phyloP scores from a whole-genome alignment of 2,329 filamentous ascomycete genomes.

The Botryosphaeria dothidea region DNA sequence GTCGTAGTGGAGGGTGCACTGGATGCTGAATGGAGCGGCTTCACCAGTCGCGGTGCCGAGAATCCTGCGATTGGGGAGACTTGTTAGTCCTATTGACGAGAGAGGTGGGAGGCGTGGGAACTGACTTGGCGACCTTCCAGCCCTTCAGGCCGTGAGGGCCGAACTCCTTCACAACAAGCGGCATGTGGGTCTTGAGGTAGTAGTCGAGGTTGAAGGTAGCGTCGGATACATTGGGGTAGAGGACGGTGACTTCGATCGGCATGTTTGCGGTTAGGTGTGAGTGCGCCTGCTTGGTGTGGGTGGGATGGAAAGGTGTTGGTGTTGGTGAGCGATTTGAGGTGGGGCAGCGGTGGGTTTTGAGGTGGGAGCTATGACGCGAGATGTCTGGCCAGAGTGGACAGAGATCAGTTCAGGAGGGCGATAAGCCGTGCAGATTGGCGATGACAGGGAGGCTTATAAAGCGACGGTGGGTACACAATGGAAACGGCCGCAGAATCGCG shows the following conservation, averaged over 20 bases:
- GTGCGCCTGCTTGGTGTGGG: neutral
- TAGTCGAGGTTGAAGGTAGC: slow-evolving; percentile 42
- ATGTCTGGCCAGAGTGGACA: neutral
- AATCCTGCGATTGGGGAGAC: slow-evolving; percentile 25
- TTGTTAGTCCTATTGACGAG: neutral
- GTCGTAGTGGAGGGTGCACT: slow-evolving; percentile 35
- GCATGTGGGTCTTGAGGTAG: slow-evolving; percentile 42
- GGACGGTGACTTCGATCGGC: slow-evolving; percentile 27
- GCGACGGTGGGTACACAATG: neutral
- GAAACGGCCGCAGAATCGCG: neutral
- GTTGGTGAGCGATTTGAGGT: neutral
- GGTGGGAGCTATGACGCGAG: neutral
- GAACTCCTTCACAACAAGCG: slow-evolving; percentile 36
- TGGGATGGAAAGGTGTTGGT: neutral
- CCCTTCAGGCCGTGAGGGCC: slow-evolving; percentile 31
- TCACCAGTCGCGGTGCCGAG: slow-evolving; percentile 20
- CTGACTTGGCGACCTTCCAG: slow-evolving; percentile 20
- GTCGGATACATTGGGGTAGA: slow-evolving; percentile 23
- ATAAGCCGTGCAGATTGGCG: neutral
- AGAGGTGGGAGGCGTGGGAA: neutral
- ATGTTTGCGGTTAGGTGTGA: slow-evolving; percentile 5
- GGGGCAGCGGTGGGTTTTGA: slow-evolving; percentile 1
- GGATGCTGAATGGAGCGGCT: slow-evolving; percentile 33
- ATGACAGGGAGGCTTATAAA: neutral
- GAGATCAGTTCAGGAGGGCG: neutral